Percentiles rank a stretch among this genome's conserved stretches.
Evolutionary conservation across 225 moss, liverwort and hornwort genomes (phyloP).

Genomic region (Pseudisothecium myosuroides): DNA sequence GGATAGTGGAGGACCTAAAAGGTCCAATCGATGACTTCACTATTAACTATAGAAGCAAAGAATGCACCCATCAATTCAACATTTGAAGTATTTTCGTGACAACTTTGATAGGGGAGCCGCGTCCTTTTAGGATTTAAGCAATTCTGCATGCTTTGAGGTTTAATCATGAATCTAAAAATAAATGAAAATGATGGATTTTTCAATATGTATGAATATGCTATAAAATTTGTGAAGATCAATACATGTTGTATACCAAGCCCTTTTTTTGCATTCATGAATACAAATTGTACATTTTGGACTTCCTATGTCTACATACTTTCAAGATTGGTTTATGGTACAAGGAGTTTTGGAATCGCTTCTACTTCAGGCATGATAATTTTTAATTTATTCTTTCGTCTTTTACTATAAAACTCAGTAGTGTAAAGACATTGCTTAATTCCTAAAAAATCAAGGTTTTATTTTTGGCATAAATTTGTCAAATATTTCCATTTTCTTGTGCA

Average conservation of each 20-base stretch:
- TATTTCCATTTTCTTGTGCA: not conserved
- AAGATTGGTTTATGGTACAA: not conserved
- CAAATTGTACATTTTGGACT: not conserved
- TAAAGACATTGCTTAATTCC: not conserved
- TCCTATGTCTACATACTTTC: not conserved
- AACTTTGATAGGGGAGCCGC: too few relatives aligned
- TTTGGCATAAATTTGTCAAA: not conserved
- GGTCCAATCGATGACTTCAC: not conserved
- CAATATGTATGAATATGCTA: not conserved
- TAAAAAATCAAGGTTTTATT: not conserved
- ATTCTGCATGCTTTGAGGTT: too few relatives aligned
- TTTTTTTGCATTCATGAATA: not conserved
- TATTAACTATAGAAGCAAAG: not conserved
- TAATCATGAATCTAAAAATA: not conserved
- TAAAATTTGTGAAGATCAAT: not conserved
- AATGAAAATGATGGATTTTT: not conserved
- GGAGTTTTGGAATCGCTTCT: not conserved
- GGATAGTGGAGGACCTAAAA: not conserved
- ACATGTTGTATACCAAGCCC: accelerated
- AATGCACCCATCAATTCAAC: too few relatives aligned
- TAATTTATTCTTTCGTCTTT: too few relatives aligned
- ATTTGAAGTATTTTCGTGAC: too few relatives aligned
- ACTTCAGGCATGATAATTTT: not conserved
- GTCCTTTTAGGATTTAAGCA: too few relatives aligned
- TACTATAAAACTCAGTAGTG: not conserved